Percentiles rank a stretch among this genome's conserved stretches.
Evolutionary conservation across 345 rosid species (phyloP).

Genomic region (Euphorbia peplus): DNA sequence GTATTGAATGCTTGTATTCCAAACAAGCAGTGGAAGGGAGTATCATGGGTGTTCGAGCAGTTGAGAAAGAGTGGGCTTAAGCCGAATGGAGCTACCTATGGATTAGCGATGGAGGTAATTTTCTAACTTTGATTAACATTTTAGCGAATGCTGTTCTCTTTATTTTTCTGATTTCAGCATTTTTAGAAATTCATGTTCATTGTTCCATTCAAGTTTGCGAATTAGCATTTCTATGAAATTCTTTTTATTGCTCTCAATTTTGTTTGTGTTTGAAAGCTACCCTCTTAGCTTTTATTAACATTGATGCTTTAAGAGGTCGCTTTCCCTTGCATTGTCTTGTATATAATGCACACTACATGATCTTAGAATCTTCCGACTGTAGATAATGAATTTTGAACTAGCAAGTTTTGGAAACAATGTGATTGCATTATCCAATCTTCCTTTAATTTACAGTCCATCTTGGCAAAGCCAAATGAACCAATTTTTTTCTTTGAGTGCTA

Average conservation of each 20-base stretch:
- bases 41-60: slow-evolving; percentile 82
- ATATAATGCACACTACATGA: neutral
- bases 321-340: neutral
- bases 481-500: slow-evolving; percentile 46
- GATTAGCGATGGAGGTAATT: slow-evolving; percentile 98
- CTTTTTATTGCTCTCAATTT: neutral
- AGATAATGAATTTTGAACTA: neutral
- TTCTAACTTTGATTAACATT: neutral
- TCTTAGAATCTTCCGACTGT: neutral
- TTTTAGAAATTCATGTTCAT: no score
- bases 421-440: neutral
- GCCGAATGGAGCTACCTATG: slow-evolving; percentile 92
- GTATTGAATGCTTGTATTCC: slow-evolving; percentile 88
- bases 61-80: slow-evolving; percentile 69
- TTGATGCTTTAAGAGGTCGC: neutral
- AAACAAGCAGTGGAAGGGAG: slow-evolving; percentile 82
- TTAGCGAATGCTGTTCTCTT: neutral
- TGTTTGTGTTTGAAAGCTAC: no score
- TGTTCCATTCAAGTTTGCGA: no score
- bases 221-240: neutral
- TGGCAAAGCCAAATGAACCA: slow-evolving; percentile 33
- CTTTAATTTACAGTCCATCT: slow-evolving; percentile 19
- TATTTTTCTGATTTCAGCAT: no score
- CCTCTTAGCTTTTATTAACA: no score
- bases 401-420: neutral